Evolutionary conservation across 345 rosid genomes (phyloP).

Genomic region (Cardamine chenopodiifolia): DNA sequence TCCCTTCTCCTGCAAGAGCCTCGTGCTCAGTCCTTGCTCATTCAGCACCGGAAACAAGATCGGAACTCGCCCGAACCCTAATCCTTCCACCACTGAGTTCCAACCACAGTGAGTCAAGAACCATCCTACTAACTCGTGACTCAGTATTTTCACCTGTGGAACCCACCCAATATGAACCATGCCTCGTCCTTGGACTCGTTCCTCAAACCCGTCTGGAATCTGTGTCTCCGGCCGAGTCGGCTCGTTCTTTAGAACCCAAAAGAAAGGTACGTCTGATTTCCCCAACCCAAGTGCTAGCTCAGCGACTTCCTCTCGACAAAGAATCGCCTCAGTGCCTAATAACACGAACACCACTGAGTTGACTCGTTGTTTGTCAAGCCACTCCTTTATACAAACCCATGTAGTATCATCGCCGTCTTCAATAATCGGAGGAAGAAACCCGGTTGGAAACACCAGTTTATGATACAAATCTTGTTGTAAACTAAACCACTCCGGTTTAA

Average conservation of each 20-base stretch:
- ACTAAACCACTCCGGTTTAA: constrained; percentile 60
- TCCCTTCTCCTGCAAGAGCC: constrained; percentile 44
- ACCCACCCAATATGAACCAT: constrained; percentile 46
- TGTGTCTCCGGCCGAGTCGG: neutral
- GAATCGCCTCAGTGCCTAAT: constrained; percentile 50
- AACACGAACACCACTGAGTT: constrained; percentile 55
- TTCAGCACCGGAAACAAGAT: constrained; percentile 44
- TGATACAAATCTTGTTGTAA: constrained; percentile 39
- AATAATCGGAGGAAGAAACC: constrained; percentile 48
- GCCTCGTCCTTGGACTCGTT: constrained; percentile 41
- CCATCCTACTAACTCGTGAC: constrained; percentile 49
- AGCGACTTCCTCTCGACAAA: constrained; percentile 39
- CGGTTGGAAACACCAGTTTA: constrained; percentile 52
- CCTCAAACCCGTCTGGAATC: constrained; percentile 45
- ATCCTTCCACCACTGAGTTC: constrained; percentile 52
- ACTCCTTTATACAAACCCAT: constrained; percentile 42
- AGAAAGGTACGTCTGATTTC: constrained; percentile 47
- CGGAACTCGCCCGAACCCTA: constrained; percentile 43
- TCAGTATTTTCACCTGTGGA: constrained; percentile 44
- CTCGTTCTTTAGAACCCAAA: constrained; percentile 52
- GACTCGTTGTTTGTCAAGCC: constrained; percentile 47
- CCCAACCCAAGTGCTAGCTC: constrained; percentile 57
- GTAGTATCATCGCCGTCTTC: constrained; percentile 20
- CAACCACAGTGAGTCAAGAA: constrained; percentile 55
- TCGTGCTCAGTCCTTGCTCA: constrained; percentile 54